phyloP scores from a whole-genome alignment of 495 filamentous ascomycete genomes.

The Barbatosphaeria neglecta region DNA sequence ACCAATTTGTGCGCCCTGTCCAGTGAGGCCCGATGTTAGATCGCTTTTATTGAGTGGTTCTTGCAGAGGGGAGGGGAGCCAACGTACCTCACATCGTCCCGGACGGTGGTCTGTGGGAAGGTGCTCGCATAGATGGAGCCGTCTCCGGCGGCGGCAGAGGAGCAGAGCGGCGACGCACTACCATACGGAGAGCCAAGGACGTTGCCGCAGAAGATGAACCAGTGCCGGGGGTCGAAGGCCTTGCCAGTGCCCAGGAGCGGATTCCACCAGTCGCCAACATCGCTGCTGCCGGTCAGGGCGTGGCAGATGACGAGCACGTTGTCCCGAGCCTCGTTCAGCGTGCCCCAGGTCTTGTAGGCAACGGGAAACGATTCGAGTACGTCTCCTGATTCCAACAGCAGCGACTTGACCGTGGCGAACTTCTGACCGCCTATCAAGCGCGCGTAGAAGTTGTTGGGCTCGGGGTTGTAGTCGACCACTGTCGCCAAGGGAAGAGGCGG shows the following conservation, averaged over 20 bases:
- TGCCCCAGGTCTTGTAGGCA: constrained; percentile 28
- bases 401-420: constrained; percentile 16
- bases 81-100: constrained; percentile 24
- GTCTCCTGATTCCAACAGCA: constrained; percentile 23
- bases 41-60: neutral
- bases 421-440: constrained; percentile 19
- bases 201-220: constrained; percentile 26
- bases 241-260: constrained; percentile 19
- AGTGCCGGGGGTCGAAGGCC: constrained; percentile 22
- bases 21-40: neutral
- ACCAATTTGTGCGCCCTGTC: constrained; percentile 21
- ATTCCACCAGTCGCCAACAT: constrained; percentile 25
- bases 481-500: neutral
- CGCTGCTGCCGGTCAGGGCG: constrained; percentile 26
- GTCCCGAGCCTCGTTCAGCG: constrained; percentile 15
- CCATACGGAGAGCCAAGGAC: constrained; percentile 26
- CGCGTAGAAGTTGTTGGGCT: constrained; percentile 17
- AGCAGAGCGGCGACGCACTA: constrained; percentile 18
- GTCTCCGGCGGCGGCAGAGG: constrained; percentile 10
- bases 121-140: constrained; percentile 18
- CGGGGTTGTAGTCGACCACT: constrained; percentile 14
- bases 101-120: constrained; percentile 25
- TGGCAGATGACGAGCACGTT: constrained; percentile 27
- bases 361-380: constrained; percentile 16
- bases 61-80: neutral